Evolutionary conservation across 805 yeast species (phyloP).

Genomic region (Cyberlindnera euphorbiiphila): DNA sequence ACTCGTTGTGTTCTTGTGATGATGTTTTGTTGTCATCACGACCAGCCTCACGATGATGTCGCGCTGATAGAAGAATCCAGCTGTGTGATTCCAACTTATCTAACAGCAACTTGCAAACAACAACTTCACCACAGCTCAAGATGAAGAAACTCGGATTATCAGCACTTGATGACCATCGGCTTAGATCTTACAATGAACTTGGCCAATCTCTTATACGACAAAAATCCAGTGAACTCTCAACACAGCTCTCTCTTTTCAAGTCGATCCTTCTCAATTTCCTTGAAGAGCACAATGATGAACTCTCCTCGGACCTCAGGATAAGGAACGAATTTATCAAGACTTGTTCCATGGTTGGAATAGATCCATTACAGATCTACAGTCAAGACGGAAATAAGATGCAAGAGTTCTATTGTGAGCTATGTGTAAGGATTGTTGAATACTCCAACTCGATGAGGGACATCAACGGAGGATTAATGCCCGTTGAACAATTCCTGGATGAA

Average conservation of each 20-base stretch:
- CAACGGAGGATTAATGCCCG: constrained; percentile 79
- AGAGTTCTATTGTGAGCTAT: constrained; percentile 63
- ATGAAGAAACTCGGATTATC: constrained; percentile 46
- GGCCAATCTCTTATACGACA: constrained; percentile 33
- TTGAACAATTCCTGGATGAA: constrained; percentile 45
- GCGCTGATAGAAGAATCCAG: too few species aligned
- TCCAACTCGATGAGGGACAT: constrained; percentile 65
- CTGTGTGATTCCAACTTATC: too few species aligned
- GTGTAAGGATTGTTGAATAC: constrained; percentile 71
- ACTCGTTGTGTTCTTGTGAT: too few species aligned
- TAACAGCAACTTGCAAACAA: too few species aligned
- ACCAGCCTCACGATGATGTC: too few species aligned
- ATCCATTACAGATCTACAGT: constrained; percentile 52
- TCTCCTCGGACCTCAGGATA: constrained; percentile 59
- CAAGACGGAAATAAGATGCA: constrained; percentile 29
- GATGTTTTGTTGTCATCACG: too few species aligned
- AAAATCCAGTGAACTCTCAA: constrained; percentile 58
- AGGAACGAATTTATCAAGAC: constrained; percentile 70
- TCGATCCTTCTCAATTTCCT: constrained; percentile 75
- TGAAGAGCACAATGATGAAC: constrained; percentile 62
- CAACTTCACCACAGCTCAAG: too few species aligned
- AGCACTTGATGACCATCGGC: constrained; percentile 37
- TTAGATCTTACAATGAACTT: constrained; percentile 17
- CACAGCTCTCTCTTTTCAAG: constrained; percentile 76
- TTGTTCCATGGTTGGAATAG: constrained; percentile 79